These are phyloP conservation scores for Epichloe bromicola DNA, from an alignment of 2,329 filamentous ascomycete species.

Conservation along the genomic window DNA sequence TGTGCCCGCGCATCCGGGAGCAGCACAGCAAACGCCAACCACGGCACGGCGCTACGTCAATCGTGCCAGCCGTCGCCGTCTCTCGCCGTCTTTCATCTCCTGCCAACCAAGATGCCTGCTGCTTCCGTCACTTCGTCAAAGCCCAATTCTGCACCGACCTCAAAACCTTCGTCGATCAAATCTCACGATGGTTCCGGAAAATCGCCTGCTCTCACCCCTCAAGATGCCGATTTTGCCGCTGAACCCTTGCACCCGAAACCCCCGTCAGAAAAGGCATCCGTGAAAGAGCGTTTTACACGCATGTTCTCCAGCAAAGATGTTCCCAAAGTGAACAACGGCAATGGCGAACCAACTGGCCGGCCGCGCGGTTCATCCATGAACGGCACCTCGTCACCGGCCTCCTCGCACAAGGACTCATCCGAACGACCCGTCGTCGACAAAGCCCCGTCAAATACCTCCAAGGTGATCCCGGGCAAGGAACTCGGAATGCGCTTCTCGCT, in stretches of 20 bases:
- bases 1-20: neutral
- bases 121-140: constrained; percentile 4
- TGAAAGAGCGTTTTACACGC: constrained; percentile 51
- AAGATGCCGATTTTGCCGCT: constrained; percentile 22
- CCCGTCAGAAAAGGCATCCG: constrained; percentile 41
- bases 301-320: constrained; percentile 51
- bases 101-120: constrained; percentile 2
- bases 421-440: constrained; percentile 15
- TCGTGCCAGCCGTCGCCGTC: neutral
- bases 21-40: neutral
- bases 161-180: constrained; percentile 7
- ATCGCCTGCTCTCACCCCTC: constrained; percentile 27
- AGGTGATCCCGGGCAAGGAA: constrained; percentile 20
- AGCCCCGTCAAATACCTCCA: constrained; percentile 16
- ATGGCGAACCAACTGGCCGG: constrained; percentile 20
- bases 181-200: constrained; percentile 30
- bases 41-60: constrained; percentile 1
- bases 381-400: constrained; percentile 22
- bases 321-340: constrained; percentile 20
- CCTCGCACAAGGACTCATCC: constrained; percentile 30
- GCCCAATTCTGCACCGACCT: constrained; percentile 5
- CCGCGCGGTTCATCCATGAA: constrained; percentile 23
- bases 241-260: constrained; percentile 18
- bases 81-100: neutral
- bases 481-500: constrained; percentile 37